These are phyloP conservation scores for Aspergillus avenaceus DNA, from an alignment of 495 filamentous ascomycete species.

Conservation along the genomic window DNA sequence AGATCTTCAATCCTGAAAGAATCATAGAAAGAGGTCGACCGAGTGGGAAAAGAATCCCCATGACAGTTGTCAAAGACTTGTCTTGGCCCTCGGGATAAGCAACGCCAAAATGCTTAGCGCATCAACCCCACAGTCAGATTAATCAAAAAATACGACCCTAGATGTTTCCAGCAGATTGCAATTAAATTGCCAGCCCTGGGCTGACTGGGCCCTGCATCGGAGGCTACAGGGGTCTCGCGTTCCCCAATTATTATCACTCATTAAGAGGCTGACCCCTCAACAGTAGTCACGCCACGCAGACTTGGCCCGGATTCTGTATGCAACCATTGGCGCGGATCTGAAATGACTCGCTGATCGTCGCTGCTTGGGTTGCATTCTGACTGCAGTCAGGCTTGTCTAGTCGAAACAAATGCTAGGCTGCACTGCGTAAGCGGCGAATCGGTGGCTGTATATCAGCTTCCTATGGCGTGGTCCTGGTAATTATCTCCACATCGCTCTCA, in stretches of 20 bases:
- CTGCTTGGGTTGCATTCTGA: background rate
- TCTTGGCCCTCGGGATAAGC: background rate
- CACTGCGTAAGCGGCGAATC: background rate
- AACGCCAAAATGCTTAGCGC: background rate
- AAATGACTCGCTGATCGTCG: background rate
- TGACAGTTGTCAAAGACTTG: background rate
- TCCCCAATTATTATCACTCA: background rate
- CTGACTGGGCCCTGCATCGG: background rate
- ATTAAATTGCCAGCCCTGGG: background rate
- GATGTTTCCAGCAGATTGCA: background rate
- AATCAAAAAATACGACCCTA: background rate
- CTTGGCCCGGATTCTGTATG: background rate
- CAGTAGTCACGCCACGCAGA: background rate
- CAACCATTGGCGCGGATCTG: background rate
- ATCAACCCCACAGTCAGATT: background rate
- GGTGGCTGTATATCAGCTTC: background rate
- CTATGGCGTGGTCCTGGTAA: no score
- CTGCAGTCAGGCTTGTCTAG: background rate
- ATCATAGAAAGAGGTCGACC: background rate
- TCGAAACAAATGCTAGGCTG: background rate
- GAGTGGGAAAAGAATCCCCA: background rate
- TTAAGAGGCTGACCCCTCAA: background rate
- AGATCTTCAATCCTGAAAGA: background rate
- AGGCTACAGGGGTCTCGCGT: background rate
- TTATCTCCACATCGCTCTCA: background rate